A percentile compares a stretch with the other conserved stretches of the same genome.
Conservation (phyloP, 169 alveolate genomes). For the Plasmodium inui region DNA sequence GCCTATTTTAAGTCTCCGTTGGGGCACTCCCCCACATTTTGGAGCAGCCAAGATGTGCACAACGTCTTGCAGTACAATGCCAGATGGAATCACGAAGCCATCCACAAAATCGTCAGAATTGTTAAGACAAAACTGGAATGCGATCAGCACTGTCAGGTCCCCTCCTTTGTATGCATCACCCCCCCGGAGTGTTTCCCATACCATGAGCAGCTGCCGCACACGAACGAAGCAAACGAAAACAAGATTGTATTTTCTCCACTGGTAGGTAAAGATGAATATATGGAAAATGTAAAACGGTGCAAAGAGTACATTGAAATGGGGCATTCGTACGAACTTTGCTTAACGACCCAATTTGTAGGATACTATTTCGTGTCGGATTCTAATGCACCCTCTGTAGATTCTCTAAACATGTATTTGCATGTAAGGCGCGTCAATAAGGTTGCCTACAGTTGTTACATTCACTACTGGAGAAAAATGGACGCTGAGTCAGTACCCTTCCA, state of each 20-base stretch:
- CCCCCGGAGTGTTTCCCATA: not conserved
- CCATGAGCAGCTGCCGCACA: not conserved
- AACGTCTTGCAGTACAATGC: not conserved
- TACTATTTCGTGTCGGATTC: not conserved
- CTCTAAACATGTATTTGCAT: constrained; percentile 19
- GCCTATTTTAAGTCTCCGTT: not conserved
- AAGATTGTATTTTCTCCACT: not conserved
- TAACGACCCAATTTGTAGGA: constrained; percentile 72
- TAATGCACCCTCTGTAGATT: not conserved
- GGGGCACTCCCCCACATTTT: not conserved
- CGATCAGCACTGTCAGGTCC: not conserved
- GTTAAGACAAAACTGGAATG: not conserved
- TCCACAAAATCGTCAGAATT: not conserved
- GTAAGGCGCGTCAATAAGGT: constrained; percentile 58
- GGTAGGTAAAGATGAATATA: constrained; percentile 8
- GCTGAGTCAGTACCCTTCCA: not conserved
- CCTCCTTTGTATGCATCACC: not conserved
- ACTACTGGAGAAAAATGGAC: not conserved
- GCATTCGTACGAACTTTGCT: constrained; percentile 78
- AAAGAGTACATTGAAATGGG: constrained; percentile 69
- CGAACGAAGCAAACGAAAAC: not conserved
- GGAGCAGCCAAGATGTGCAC: not conserved
- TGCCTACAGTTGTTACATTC: constrained; percentile 21
- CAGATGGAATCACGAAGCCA: not conserved
- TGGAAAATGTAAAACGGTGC: constrained; percentile 52